Base-by-base conservation (phyloP, 208 protist species). In the Wallacemonas sp. region DNA sequence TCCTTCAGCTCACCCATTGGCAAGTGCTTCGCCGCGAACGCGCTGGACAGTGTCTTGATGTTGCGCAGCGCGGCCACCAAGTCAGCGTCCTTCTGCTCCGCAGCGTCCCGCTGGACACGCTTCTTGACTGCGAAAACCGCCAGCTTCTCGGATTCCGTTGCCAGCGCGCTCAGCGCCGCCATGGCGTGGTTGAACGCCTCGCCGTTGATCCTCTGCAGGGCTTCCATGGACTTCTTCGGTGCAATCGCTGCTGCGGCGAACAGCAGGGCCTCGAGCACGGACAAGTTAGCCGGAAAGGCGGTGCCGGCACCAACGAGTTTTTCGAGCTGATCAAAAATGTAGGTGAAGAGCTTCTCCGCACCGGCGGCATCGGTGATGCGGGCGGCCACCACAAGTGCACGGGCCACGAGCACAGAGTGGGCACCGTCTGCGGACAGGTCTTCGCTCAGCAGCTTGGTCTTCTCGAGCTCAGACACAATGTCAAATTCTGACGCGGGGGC, bases 211-310 rank as follows among this genome's bases (percentile, higher is more conserved):
- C 76, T 70, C 62, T 86, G 79, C 36, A 93, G 70, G 26, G 78
- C 70, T 67, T 88, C 86, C 2, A 64, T 46, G 1, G 82, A 68
- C 47, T 79, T 79, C 74, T 88, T 86, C 15, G 70, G 70, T 1
- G 80, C 77, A n/a, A 91, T 39, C 12, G 65, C 66, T 14, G 82
- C 75, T 27, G 80, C 61, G n/a, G 83, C 79, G 55, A 92, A 79
- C 17, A 96, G 74, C 2, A 96, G 41, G 12, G 80, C 81, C 76
- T 96, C 90, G 26, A 94, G 63, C 2, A 75, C 82, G 42, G 78
- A 76, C 11, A 91, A 67, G 66, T 91, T 87, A 1, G 72, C 78
- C 5, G 82, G 75, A 31, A 80, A 22, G 28, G 36, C 64, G 15
- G 46, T 47, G 36, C 33, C 56, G 15, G 64, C 45, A 44, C 58